Evolutionary conservation across 1,284 basidiomycete species (phyloP).

Genomic region (Naganishia liquefaciens): DNA sequence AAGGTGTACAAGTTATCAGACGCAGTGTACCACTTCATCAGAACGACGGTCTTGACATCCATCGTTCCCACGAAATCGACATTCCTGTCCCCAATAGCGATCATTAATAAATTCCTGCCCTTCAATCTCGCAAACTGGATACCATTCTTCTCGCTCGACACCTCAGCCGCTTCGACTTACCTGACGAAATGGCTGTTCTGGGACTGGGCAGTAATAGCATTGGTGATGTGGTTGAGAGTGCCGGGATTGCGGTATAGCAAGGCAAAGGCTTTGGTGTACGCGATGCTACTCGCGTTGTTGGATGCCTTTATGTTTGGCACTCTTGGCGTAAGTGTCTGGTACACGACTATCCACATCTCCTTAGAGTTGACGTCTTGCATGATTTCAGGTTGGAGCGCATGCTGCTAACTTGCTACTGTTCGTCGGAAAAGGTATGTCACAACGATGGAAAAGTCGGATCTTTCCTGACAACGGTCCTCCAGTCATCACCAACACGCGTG

Average conservation of each 20-base stretch:
- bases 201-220: slow-evolving; percentile 19
- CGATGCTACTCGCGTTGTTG: slow-evolving; percentile 21
- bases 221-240: slow-evolving; percentile 23
- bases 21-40: slow-evolving; percentile 38
- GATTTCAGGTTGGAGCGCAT: slow-evolving; percentile 11
- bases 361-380: neutral
- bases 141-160: slow-evolving; percentile 16
- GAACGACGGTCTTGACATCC: slow-evolving; percentile 17
- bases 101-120: slow-evolving; percentile 17
- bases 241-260: slow-evolving; percentile 29
- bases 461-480: slow-evolving; percentile 3
- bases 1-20: slow-evolving; percentile 52
- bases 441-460: no score
- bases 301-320: slow-evolving; percentile 26
- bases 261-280: slow-evolving; percentile 12
- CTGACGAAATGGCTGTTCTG: slow-evolving; percentile 30
- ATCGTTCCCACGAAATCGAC: slow-evolving; percentile 10
- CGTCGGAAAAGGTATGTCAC: slow-evolving; percentile 9
- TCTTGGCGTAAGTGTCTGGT: slow-evolving; percentile 13
- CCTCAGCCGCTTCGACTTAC: slow-evolving; percentile 22
- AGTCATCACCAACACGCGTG: slow-evolving; percentile 26
- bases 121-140: slow-evolving; percentile 23
- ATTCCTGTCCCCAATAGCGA: slow-evolving; percentile 26
- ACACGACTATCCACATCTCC: no score
- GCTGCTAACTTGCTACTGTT: slow-evolving; percentile 10